Evolutionary conservation across 2,329 filamentous ascomycete species (phyloP).

Genomic region (Colletotrichum noveboracense): DNA sequence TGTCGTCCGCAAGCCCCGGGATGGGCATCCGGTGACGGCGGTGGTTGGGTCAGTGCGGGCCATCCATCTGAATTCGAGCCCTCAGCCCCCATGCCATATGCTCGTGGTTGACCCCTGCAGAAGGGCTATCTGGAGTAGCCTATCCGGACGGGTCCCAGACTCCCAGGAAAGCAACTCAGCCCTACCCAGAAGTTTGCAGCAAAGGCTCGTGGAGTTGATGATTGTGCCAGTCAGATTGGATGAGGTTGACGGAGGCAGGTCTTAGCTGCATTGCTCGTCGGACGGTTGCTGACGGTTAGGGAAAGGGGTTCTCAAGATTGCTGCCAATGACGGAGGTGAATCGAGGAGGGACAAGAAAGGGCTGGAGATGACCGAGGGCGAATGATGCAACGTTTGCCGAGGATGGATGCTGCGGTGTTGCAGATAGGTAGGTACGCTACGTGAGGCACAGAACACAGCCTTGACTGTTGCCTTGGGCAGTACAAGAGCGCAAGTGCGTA

Average conservation of each 20-base stretch:
- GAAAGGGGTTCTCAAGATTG: not conserved
- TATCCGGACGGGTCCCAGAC: not conserved
- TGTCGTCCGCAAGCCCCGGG: not conserved
- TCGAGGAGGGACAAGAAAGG: not conserved
- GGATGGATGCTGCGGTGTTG: not conserved
- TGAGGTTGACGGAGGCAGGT: not conserved
- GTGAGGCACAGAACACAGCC: not conserved
- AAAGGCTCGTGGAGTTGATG: not conserved
- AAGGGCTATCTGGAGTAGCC: not conserved
- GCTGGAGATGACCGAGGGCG: not conserved
- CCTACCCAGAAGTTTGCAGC: not conserved
- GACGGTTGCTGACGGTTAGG: constrained; percentile 3
- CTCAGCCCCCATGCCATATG: not conserved
- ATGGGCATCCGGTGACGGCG: not conserved
- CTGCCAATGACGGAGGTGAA: not conserved
- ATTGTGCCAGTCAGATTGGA: not conserved
- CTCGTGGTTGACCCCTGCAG: constrained; percentile 8
- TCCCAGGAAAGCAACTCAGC: not conserved
- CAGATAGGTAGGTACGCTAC: not conserved
- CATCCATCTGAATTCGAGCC: not conserved
- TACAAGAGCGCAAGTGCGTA: not conserved
- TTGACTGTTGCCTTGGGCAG: not conserved
- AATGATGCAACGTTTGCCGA: not conserved
- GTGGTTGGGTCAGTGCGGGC: not conserved
- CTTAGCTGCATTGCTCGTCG: not conserved